Evolutionary conservation across 1,284 basidiomycete species (phyloP).

Genomic region (Ganoderma lingzhi): DNA sequence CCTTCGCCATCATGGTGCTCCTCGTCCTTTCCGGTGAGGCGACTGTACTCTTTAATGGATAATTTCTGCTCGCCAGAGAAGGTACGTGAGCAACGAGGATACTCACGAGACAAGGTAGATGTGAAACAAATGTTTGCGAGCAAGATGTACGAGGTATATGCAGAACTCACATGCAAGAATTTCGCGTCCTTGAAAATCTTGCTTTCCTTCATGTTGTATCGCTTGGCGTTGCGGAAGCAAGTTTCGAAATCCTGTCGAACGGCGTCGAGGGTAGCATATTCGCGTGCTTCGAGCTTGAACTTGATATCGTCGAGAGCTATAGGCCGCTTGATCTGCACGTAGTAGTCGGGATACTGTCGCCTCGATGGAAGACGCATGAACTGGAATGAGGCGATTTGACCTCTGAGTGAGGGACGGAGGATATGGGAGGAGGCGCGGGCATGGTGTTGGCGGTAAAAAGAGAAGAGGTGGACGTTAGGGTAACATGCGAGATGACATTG

Average conservation of each 20-base stretch:
- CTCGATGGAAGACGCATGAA: slow-evolving; percentile 84
- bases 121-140: neutral
- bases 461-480: slow-evolving; percentile 37
- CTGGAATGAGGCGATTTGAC: slow-evolving; percentile 69
- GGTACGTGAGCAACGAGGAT: neutral
- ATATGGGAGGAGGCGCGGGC: slow-evolving; percentile 10
- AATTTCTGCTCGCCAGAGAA: slow-evolving; percentile 60
- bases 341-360: slow-evolving; percentile 91
- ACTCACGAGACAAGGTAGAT: neutral
- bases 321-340: slow-evolving; percentile 77
- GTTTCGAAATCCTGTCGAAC: slow-evolving; percentile 86
- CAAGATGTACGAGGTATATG: neutral
- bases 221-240: slow-evolving; percentile 91
- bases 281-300: slow-evolving; percentile 70
- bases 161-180: slow-evolving; percentile 57
- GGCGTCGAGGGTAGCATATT: slow-evolving; percentile 74
- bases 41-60: slow-evolving; percentile 67
- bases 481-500: slow-evolving; percentile 38
- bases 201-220: slow-evolving; percentile 89
- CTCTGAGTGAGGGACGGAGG: slow-evolving; percentile 50
- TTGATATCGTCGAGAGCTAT: slow-evolving; percentile 91
- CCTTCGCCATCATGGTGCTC: slow-evolving; percentile 45
- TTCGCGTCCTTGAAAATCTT: slow-evolving; percentile 88
- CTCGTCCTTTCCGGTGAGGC: slow-evolving; percentile 51
- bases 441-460: slow-evolving; percentile 30